Base-by-base conservation (phyloP, 83 land plant genomes). In the Diphasiastrum complanatum region DNA sequence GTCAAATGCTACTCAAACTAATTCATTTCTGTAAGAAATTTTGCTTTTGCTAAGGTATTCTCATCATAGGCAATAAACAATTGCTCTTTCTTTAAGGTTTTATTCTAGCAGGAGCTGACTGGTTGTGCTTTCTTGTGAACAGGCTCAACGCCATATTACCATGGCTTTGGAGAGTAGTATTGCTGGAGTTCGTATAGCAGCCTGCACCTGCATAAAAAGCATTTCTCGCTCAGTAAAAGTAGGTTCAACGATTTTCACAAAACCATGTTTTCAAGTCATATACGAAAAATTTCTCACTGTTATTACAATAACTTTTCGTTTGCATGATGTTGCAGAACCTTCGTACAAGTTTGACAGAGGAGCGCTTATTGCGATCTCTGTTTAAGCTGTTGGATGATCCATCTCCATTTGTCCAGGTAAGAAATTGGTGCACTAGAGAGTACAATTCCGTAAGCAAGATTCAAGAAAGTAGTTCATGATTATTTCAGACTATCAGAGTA, bases 221-320 rank as follows among this genome's bases (percentile, higher is more conserved):
- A 74, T 93, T 53, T 79, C 86, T 54, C 86, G 99, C 20, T 93
- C 99, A 46, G 75, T 89, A 34, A 81, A 89, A 96, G 99, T 89
- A 65, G 53, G 80, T 18, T 28, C 20, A 50, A 28, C 23, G 16
- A 43, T 33, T 23, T 27, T 8, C 6, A 10, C 25, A 11, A 32
- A 22, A 2, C 19, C 1, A 24, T 2, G 18, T 45, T 30, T 26
- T 32, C 38, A 40, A 29, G 19, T 11, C 24, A n/a, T 58, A 10
- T 47, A 14, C 11, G 0, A 40, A 37, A 20, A 40, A 20, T 50
- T 23, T n/a, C 53, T 40, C 27, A 38, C 3, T 20, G 55, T 60
- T 46, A 59, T 5, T 37, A 35, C 18, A 3, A 37, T 3, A 8
- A 63, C 26, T 58, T 46, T 2, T 51, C 18, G 4, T 40, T 63